A percentile compares a stretch with the other conserved stretches of the same genome.
Evolutionary conservation across 257 asterid species (phyloP).

Genomic region (Rauvolfia tetraphylla): DNA sequence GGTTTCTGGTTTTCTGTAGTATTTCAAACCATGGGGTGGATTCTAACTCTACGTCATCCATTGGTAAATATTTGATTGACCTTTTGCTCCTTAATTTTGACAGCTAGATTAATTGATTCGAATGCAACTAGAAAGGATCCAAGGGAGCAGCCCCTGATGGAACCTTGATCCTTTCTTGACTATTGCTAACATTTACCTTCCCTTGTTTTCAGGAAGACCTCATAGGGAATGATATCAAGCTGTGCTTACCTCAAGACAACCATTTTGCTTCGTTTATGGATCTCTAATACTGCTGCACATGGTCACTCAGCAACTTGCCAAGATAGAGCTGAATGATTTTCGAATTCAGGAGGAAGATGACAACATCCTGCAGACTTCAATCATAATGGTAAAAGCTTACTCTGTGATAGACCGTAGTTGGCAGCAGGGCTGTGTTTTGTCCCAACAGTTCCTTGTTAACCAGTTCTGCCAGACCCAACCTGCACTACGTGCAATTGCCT

Average conservation of each 20-base stretch:
- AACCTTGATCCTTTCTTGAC: neutral
- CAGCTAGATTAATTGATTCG: conserved; percentile 16
- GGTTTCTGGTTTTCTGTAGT: conserved; percentile 12
- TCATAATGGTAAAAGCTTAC: no score
- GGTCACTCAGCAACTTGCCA: conserved; percentile 10
- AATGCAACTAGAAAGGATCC: neutral
- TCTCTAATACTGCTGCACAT: neutral
- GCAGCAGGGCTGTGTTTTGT: neutral
- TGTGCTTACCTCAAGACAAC: neutral
- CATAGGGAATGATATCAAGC: neutral
- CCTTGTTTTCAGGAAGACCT: neutral
- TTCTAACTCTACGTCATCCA: neutral
- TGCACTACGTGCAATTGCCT: neutral
- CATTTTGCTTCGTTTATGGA: neutral
- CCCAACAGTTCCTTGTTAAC: no score
- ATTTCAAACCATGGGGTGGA: neutral
- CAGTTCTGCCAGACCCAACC: no score
- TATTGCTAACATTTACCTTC: neutral
- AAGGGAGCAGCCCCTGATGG: neutral
- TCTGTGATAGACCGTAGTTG: no score
- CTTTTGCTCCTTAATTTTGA: conserved; percentile 10
- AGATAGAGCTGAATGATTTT: neutral
- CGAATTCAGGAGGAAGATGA: neutral
- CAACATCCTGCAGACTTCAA: neutral
- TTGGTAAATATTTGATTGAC: conserved; percentile 18